Conservation (phyloP, 108 stramenopile species). For the Pseudonitzschia pungens region DNA sequence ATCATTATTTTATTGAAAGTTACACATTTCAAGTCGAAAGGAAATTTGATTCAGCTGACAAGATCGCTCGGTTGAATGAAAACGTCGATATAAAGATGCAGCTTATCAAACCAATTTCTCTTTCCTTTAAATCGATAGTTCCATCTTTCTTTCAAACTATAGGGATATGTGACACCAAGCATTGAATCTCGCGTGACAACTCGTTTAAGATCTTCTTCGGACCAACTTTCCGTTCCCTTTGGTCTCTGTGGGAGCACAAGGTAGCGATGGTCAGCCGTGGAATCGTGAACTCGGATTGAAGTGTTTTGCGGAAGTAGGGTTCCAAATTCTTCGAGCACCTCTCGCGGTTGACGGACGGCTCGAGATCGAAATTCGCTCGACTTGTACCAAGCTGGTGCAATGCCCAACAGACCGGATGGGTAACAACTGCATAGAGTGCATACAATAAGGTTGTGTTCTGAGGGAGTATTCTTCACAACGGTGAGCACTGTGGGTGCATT, state of each 20-base stretch:
- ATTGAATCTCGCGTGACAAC: constrained; percentile 59
- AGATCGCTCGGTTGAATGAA: too few relatives aligned
- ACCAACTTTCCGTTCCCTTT: constrained; percentile 46
- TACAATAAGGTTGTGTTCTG: constrained; percentile 60
- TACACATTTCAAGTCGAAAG: too few relatives aligned
- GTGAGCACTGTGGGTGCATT: constrained; percentile 63
- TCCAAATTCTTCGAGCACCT: constrained; percentile 54
- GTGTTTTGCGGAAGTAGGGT: constrained; percentile 16
- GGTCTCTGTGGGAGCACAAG: constrained; percentile 61
- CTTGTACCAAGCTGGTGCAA: constrained; percentile 73
- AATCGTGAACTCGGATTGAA: constrained; percentile 60
- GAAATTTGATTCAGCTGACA: too few relatives aligned
- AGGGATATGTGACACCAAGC: constrained; percentile 42
- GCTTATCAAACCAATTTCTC: too few relatives aligned
- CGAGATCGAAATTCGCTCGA: constrained; percentile 56
- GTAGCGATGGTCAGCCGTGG: constrained; percentile 69
- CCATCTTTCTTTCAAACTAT: not conserved
- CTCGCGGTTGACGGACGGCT: constrained; percentile 65
- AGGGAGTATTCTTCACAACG: constrained; percentile 45
- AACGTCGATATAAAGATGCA: too few relatives aligned
- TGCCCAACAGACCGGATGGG: constrained; percentile 51
- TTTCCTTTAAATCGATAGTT: not conserved
- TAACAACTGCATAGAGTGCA: constrained; percentile 76
- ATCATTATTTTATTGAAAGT: too few relatives aligned
- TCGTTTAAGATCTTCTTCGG: constrained; percentile 41